phyloP scores from a whole-genome alignment of 768 basidiomycete species.

The Jaapia argillacea region DNA sequence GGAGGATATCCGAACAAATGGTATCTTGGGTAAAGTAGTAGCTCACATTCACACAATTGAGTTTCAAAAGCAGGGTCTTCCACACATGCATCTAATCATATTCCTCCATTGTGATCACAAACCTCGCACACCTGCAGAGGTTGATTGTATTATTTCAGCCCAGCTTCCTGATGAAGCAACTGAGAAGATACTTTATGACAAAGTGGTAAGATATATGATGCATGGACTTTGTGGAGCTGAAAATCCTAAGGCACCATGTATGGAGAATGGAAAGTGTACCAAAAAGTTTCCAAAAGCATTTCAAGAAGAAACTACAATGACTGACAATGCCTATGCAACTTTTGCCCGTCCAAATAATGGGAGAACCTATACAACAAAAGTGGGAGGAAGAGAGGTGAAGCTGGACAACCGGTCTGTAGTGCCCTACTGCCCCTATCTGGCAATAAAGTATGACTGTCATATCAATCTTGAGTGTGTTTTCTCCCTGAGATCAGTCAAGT shows the following conservation, averaged over 20 bases:
- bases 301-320: constrained; percentile 20
- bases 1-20: constrained; percentile 22
- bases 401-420: constrained; percentile 33
- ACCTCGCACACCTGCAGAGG: constrained; percentile 21
- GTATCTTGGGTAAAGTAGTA: constrained; percentile 29
- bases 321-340: constrained; percentile 29
- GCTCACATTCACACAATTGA: constrained; percentile 44
- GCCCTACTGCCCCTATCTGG: constrained; percentile 27
- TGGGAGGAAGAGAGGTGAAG: no score
- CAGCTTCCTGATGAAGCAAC: constrained; percentile 29
- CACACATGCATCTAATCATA: constrained; percentile 42
- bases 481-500: constrained; percentile 30
- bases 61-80: constrained; percentile 48
- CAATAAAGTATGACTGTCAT: constrained; percentile 29
- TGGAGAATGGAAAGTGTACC: constrained; percentile 29
- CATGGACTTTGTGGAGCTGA: constrained; percentile 36
- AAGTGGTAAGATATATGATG: constrained; percentile 31
- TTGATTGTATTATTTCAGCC: constrained; percentile 32
- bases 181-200: constrained; percentile 28
- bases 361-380: no score
- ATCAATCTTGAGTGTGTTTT: constrained; percentile 38
- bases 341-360: constrained; percentile 22
- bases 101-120: constrained; percentile 25
- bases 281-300: constrained; percentile 37
- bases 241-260: constrained; percentile 26